Percentiles rank a stretch among this genome's conserved stretches.
These are phyloP conservation scores for Obba rivulosa DNA, from an alignment of 768 basidiomycete species.

Conservation along the genomic window DNA sequence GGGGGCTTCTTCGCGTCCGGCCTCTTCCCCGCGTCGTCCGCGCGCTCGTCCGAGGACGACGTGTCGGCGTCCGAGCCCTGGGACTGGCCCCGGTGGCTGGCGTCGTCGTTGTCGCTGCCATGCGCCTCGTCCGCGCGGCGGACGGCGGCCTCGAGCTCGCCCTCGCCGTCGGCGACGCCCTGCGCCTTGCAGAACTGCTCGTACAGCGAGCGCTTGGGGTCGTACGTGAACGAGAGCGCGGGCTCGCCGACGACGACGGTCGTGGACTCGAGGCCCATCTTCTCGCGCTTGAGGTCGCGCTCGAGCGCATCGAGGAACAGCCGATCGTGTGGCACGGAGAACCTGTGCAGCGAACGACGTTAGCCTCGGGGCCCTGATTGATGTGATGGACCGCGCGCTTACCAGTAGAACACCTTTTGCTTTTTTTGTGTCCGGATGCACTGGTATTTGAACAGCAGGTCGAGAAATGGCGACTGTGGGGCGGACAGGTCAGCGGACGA, in stretches of 20 bases:
- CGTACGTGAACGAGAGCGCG: conserved; percentile 83
- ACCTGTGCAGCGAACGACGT: conserved; percentile 51
- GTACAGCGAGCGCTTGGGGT: conserved; percentile 77
- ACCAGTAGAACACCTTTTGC: conserved; percentile 99
- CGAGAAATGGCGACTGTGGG: conserved; percentile 83
- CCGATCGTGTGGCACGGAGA: conserved; percentile 94
- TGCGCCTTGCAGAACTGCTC: conserved; percentile 72
- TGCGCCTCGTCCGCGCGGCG: conserved; percentile 24
- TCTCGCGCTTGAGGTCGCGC: conserved; percentile 93
- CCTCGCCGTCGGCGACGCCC: conserved; percentile 30
- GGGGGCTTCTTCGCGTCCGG: conserved; percentile 13
- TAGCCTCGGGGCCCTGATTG: background rate
- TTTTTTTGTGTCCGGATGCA: conserved; percentile 98
- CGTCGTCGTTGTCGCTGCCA: conserved; percentile 6
- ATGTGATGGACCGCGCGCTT: conserved; percentile 20
- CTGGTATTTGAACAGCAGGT: conserved; percentile 92
- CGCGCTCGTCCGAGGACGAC: conserved; percentile 17
- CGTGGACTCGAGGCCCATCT: conserved; percentile 83
- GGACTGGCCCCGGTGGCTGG: conserved; percentile 8
- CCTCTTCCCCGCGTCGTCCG: conserved; percentile 11
- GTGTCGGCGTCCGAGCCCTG: conserved; percentile 18
- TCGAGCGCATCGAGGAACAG: conserved; percentile 96
- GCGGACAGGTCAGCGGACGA: background rate
- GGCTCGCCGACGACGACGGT: conserved; percentile 76
- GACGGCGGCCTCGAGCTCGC: conserved; percentile 28